Base-by-base conservation (phyloP, 306 rosid species). In the Coriaria nepalensis region DNA sequence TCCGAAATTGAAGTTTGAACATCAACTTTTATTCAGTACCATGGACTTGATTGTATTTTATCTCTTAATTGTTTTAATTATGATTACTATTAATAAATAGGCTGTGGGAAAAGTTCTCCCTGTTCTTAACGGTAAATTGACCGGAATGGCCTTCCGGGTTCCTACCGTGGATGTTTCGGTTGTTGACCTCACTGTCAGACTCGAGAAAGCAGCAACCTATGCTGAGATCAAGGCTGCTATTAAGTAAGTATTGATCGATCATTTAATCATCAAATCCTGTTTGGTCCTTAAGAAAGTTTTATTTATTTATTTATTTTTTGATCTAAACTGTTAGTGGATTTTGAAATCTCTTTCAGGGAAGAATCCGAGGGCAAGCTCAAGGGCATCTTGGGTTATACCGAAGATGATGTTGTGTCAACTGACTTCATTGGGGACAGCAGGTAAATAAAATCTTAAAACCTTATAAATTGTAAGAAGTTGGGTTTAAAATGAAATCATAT, bases 141-240 rank as follows among this genome's bases (percentile, higher is more conserved):
- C 94, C 0, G 90, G 94, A 51, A 80, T 83, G 94, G 48, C 90
- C 14, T 80, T 83, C 79, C 90, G 83, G 51, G 86, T 83, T 34
- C 94, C 90, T 4, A 77, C 81, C 0, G 82, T 83, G 11, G 83
- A 80, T 77, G 94, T 83, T 47, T 83, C 86, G 0, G 86, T 83
- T 40, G 83, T 83, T 56, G 90, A 83, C 66, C 86, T 83, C 43
- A 79, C 90, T 0, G 86, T 77, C 49, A 83, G 90, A 65, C 61
- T 83, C 37, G 77, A 50, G 37, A 77, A 77, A 69, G 4, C 45
- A 2, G 83, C 94, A 8, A 38, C 68, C 7, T 83, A 80, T 40
- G 81, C 79, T 0, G 50, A 83, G 6, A 57, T 83, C 10, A 83
- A 83, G 33, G 65, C 67, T 9, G 86, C 83, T 37, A 83, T 83